Percentiles rank a stretch among this genome's conserved stretches.
Evolutionary conservation across 1,284 basidiomycete genomes (phyloP).

Genomic region (Ceratobasidium sp.): DNA sequence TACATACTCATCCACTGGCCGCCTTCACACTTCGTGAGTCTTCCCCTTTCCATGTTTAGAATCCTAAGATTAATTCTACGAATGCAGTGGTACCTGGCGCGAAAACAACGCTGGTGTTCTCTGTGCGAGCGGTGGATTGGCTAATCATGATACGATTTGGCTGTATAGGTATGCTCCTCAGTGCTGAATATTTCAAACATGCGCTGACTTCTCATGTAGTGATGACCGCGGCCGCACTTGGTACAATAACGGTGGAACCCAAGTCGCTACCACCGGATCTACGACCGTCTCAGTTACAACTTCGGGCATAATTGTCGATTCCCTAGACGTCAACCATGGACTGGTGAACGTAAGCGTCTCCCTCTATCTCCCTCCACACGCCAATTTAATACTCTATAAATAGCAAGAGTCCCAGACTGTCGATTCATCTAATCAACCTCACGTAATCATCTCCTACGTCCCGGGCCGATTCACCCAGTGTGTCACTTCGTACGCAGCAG

Average conservation of each 20-base stretch:
- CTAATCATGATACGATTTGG: slow-evolving; percentile 48
- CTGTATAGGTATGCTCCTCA: slow-evolving; percentile 31
- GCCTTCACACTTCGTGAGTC: slow-evolving; percentile 46
- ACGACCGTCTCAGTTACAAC: slow-evolving; percentile 43
- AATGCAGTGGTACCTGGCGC: slow-evolving; percentile 47
- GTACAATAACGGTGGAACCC: slow-evolving; percentile 47
- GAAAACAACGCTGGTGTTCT: slow-evolving; percentile 45
- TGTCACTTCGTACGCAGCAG: slow-evolving; percentile 44
- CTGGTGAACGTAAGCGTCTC: slow-evolving; percentile 44
- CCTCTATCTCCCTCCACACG: not conserved
- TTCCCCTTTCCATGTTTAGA: not conserved
- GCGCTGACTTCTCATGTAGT: slow-evolving; percentile 1
- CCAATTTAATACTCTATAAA: not conserved
- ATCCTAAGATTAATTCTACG: not conserved
- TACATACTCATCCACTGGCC: slow-evolving; percentile 46
- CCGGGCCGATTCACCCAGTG: slow-evolving; percentile 50
- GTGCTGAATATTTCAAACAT: not conserved
- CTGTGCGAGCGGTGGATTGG: slow-evolving; percentile 45
- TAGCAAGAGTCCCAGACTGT: slow-evolving; percentile 48
- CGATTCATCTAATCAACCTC: slow-evolving; percentile 47
- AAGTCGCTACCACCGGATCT: slow-evolving; percentile 47
- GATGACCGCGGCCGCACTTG: slow-evolving; percentile 48
- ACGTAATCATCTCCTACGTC: slow-evolving; percentile 49
- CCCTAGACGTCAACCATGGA: slow-evolving; percentile 48
- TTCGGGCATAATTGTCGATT: slow-evolving; percentile 48